Base-by-base conservation (phyloP, 371 early-diverging fungal species). In the Funneliformis caledonium region DNA sequence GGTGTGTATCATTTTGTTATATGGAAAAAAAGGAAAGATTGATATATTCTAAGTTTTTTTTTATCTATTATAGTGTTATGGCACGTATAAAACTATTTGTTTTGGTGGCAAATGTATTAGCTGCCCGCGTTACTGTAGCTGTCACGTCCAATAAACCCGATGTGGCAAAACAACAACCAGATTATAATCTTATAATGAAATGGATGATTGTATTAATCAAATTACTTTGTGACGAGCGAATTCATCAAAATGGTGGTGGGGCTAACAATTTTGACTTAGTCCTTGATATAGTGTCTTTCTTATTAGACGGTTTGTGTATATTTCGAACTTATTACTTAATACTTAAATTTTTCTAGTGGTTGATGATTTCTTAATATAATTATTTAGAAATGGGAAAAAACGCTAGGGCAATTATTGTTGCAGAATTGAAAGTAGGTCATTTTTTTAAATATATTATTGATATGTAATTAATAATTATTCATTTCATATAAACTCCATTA, bases 361-460 rank as follows among this genome's bases (percentile, higher is more conserved):
- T 14, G 19, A 56, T 12, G 7, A 56, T 16, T 56, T 56, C 19
- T 56, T 56, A 4, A 19, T 7, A 19, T 19, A 56, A 6, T 19
- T 75, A n/a, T 33, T 11, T 62, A 76, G 76, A 78, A 22, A 78
- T 78, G 65, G 78, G 78, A 22, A 78, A 43, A 78, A 78, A 48
- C 22, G 47, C 78, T 5, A 62, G 78, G n/a, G 31, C 47, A 14
- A 19, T 78, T 26, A n/a, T 78, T 19, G 78, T 56, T 47, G 52
- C 61, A 42, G 80, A 80, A 47, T 61, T 69, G 43, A 70, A 60
- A 42, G 78, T 56, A 68, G 65, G 19, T 62, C 11, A 22, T 26
- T 26, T 62, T 76, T 62, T 59, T 16, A n/a, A 11, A n/a, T 33
- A 72, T 16, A 45, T n/a, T n/a, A n/a, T n/a, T n/a, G n/a, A n/a